phyloP scores from a whole-genome alignment of 1,284 basidiomycete genomes.

The Cutaneotrichosporon mucoides region DNA sequence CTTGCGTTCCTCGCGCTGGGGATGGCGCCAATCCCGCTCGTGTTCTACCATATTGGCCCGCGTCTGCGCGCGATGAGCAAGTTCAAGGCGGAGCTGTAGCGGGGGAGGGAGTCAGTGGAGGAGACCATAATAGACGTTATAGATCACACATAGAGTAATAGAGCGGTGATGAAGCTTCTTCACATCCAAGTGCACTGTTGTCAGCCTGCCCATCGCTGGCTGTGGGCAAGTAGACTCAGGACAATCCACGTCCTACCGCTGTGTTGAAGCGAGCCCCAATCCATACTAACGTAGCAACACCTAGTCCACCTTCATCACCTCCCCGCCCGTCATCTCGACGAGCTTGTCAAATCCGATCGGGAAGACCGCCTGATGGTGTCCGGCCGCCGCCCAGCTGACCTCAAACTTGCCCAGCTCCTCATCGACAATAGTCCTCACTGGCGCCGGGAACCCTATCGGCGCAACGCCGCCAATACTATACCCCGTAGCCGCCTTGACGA shows the following conservation, averaged over 20 bases:
- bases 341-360: conserved; percentile 4
- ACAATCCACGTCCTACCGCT: too few relatives aligned
- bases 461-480: conserved; percentile 16
- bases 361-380: conserved; percentile 13
- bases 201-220: too few relatives aligned
- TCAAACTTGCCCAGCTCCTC: conserved; percentile 2
- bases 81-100: conserved; percentile 14
- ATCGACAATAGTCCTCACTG: conserved; percentile 12
- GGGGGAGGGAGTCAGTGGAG: background rate
- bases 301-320: conserved; percentile 16
- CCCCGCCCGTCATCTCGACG: conserved; percentile 5
- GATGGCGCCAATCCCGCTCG: conserved; percentile 20
- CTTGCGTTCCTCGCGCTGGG: conserved; percentile 14
- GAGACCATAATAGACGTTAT: background rate
- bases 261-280: too few relatives aligned
- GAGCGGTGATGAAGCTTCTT: too few relatives aligned
- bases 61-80: conserved; percentile 14
- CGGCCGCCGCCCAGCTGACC: conserved; percentile 12
- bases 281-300: background rate
- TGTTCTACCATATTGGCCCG: conserved; percentile 14
- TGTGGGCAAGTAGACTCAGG: too few relatives aligned
- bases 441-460: conserved; percentile 5
- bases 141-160: background rate
- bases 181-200: too few relatives aligned
- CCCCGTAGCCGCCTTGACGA: conserved; percentile 7